A percentile compares a stretch with the other conserved stretches of the same genome.
Evolutionary conservation across 352 stramenopile genomes (phyloP).

Genomic region (Aphanomyces stellatus): DNA sequence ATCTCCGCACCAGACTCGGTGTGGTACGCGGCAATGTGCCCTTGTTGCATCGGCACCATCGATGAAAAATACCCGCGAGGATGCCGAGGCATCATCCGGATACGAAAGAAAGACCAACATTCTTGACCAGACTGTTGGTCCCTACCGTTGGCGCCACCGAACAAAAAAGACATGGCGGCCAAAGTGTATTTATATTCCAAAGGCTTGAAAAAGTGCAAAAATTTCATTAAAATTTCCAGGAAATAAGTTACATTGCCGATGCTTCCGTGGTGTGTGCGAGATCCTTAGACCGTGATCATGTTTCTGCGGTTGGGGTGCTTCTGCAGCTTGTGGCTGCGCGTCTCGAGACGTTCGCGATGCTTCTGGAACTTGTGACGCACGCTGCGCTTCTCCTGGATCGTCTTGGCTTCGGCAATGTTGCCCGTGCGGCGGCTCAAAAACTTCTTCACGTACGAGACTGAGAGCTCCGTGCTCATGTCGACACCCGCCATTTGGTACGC

Average conservation of each 20-base stretch:
- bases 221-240: slow-evolving; percentile 1
- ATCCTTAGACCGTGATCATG: slow-evolving; percentile 68
- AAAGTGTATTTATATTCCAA: too few relatives aligned
- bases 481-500: slow-evolving; percentile 65
- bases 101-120: too few relatives aligned
- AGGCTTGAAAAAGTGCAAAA: not conserved
- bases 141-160: too few relatives aligned
- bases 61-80: slow-evolving; percentile 8
- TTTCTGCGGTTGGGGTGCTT: slow-evolving; percentile 66
- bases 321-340: slow-evolving; percentile 79
- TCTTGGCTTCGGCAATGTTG: slow-evolving; percentile 70
- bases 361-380: slow-evolving; percentile 73
- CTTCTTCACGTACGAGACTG: slow-evolving; percentile 68
- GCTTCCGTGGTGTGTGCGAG: too few relatives aligned
- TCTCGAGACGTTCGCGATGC: slow-evolving; percentile 69
- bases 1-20: slow-evolving; percentile 12
- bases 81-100: slow-evolving; percentile 22
- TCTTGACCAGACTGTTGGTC: too few relatives aligned
- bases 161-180: too few relatives aligned
- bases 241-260: too few relatives aligned
- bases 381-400: slow-evolving; percentile 50
- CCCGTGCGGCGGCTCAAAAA: slow-evolving; percentile 72
- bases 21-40: slow-evolving; percentile 32
- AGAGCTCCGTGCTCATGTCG: slow-evolving; percentile 52
- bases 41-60: slow-evolving; percentile 16